phyloP scores from a whole-genome alignment of 345 rosid species.

The Punica granatum region DNA sequence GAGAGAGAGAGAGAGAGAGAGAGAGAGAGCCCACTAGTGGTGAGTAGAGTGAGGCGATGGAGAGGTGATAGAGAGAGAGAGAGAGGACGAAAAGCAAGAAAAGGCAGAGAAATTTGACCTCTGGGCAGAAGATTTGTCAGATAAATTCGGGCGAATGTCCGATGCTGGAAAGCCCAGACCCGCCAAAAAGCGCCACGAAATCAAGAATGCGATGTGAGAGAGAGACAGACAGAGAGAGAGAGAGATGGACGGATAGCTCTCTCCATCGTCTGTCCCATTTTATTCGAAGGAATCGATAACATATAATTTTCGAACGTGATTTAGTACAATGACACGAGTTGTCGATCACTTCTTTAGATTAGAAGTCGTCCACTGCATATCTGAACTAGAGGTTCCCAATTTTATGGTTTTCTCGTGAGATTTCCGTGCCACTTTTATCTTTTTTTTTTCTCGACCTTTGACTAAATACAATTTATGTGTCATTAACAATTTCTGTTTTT shows the following conservation, averaged over 20 bases:
- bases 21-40: not conserved
- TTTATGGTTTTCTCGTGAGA: too few relatives aligned
- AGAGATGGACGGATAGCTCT: not conserved
- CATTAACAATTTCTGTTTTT: too few relatives aligned
- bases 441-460: too few relatives aligned
- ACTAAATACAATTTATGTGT: too few relatives aligned
- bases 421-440: too few relatives aligned
- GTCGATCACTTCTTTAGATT: too few relatives aligned
- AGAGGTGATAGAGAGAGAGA: not conserved
- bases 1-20: conserved; percentile 8
- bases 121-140: conserved; percentile 1
- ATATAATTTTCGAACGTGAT: too few relatives aligned
- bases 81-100: not conserved
- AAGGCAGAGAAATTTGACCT: conserved; percentile 3
- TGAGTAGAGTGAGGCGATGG: not conserved
- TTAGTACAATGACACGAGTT: too few relatives aligned
- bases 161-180: conserved; percentile 23
- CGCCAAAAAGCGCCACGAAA: conserved; percentile 27
- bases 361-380: too few relatives aligned
- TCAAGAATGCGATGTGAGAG: not conserved
- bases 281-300: too few relatives aligned
- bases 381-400: too few relatives aligned
- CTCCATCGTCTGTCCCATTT: too few relatives aligned
- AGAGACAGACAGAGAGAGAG: not conserved
- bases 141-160: conserved; percentile 30